Evolutionary conservation across 1,139 yeast species (phyloP), one percentile per base, ranked within the genome.

Genomic region (Meyerozyma elateridarum): DNA sequence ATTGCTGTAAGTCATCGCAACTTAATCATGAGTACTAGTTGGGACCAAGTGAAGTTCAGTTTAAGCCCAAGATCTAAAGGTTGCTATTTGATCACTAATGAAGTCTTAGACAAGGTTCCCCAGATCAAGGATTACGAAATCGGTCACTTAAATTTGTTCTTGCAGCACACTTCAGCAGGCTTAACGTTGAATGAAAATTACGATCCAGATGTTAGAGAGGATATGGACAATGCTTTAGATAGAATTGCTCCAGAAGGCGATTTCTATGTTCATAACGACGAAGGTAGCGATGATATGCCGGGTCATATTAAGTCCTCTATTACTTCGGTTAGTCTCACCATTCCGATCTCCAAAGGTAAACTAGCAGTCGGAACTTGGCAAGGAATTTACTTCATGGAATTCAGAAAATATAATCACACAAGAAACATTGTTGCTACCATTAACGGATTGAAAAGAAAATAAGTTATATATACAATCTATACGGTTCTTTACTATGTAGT

Each of bases 291-390:
- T 51, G 93, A 84, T 52, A 80, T 82, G 85, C 85, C 91, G 1
- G 85, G 88, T 0, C 94, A 84, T 52, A 76, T 79, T 36, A 79
- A 82, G 48, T 69, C 83, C 20, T 59, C 79, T 26, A 57, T 81
- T 30, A 70, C 82, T 8, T 93, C 94, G 16, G 80, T 76, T 2
- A 69, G 76, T 8, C 59, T 84, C 26, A 64, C 73, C 9, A 74
- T 84, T 30, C 94, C 94, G 2, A 82, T 84, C 33, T 52, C 69
- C 12, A 73, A 82, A 44, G 94, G 94, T 0, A 54, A 64, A 29
- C 58, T 84, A 37, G 82, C 80, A 1, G 65, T 79, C 0, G 94
- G 94, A 3, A 83, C 91, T 1, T 84, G 94, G 94, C 94, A 84
- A 51, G 94, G 93, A 0, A 70, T 84, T 29, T 83, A 82, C 64